Evolutionary conservation across 176 grass and related monocot genomes (phyloP).

Genomic region (Miscanthus lutarioriparius): DNA sequence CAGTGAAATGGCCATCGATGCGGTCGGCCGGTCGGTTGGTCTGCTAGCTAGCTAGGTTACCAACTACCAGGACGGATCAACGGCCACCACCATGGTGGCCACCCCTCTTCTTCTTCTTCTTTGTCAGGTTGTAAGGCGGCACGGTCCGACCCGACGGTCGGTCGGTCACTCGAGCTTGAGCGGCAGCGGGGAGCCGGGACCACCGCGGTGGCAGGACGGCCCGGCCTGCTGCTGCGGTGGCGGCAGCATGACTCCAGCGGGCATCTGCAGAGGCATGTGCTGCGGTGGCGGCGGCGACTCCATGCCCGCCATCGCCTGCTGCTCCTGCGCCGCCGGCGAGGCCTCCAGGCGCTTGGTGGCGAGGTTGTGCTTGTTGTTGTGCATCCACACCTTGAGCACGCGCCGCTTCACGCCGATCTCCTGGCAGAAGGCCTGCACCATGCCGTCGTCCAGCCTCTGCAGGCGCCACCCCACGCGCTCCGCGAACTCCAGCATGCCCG

Average conservation of each 20-base stretch:
- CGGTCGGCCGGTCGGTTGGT: background rate
- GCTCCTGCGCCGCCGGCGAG: background rate
- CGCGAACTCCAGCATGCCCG: conserved; percentile 83
- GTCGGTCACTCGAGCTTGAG: conserved; percentile 36
- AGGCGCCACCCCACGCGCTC: conserved; percentile 80
- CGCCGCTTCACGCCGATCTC: conserved; percentile 88
- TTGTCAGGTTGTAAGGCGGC: background rate
- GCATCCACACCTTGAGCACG: conserved; percentile 98
- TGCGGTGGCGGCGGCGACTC: background rate
- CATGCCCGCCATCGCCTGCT: background rate
- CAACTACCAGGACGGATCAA: conserved; percentile 7
- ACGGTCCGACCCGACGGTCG: background rate
- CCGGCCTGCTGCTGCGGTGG: background rate
- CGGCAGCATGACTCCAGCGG: background rate
- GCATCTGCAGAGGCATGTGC: background rate
- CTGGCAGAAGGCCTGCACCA: conserved; percentile 80
- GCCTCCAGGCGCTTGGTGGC: conserved; percentile 44
- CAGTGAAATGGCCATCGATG: conserved; percentile 36
- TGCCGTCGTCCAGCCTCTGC: conserved; percentile 75
- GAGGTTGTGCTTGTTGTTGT: conserved; percentile 98
- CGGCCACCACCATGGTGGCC: background rate
- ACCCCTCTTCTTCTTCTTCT: background rate
- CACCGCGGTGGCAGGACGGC: conserved; percentile 28
- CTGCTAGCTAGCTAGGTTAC: conserved; percentile 25
- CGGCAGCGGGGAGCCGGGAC: background rate